Base-by-base conservation (phyloP, 164 flowering plant genomes). In the Macadamia tetraphylla region DNA sequence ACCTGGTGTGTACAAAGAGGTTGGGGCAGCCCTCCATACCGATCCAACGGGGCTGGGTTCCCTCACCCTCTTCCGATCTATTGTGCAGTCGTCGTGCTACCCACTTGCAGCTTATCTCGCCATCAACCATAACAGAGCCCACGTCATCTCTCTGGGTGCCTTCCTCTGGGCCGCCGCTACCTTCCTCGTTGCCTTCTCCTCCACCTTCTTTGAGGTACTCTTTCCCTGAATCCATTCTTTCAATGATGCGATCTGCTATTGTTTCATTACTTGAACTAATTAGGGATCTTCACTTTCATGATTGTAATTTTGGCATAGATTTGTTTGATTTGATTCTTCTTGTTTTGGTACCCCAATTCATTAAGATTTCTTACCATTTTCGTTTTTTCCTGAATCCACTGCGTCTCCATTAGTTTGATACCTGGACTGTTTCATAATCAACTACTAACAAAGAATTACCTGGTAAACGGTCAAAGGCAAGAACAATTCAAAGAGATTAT, bases 161-260 rank as follows among this genome's bases (percentile, higher is more conserved):
- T 83, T 92, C 58, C 86, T 90, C 18, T 92, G 98, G 98, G 87
- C 98, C 15, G 86, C 88, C 18, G 94, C 98, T 46, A 92, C 98
- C 32, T 90, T 92, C 75, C 89, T 92, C 29, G 96, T 92, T 62
- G 98, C 81, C 69, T 58, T 88, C 73, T 90, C 96, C 67, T 77
- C 85, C 74, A 84, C 91, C 66, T 92, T 82, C 84, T 70, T 72
- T 46, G 85, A 92, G 94, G 96, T 89, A 35, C 13, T 43, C 1
- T n/a, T 55, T 9, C 18, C 9, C 49, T 10, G 43, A 12, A 31
- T 60, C 14, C 58, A 48, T 14, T 57, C 62, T 31, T 40, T n/a
- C n/a, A n/a, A n/a, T n/a, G n/a, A n/a, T n/a, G n/a, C n/a, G n/a
- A n/a, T n/a, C 40, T 29, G 1, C 52, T 30, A 18, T 61, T 61